Percentiles rank a stretch among this genome's conserved stretches.
Conservation (phyloP, 352 stramenopile genomes). For the Phytophthora multivora region DNA sequence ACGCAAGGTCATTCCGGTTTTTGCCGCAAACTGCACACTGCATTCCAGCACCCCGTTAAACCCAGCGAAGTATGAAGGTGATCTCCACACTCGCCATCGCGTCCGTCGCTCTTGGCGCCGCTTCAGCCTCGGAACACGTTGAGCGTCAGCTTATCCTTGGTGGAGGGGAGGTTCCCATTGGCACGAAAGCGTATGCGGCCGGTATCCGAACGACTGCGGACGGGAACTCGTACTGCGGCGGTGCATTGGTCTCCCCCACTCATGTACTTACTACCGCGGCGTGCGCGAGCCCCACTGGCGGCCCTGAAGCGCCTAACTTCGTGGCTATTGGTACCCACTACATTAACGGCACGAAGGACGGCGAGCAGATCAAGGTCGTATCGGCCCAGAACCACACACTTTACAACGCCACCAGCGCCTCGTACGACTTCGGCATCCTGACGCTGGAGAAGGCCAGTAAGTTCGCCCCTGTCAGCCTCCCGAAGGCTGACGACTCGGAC, state of each 20-base stretch:
- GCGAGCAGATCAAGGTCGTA: slow-evolving; percentile 18
- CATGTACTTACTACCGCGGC: slow-evolving; percentile 16
- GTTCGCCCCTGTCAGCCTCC: slow-evolving; percentile 36
- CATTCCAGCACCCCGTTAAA: slow-evolving; percentile 6
- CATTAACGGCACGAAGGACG: slow-evolving; percentile 24
- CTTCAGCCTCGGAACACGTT: slow-evolving; percentile 5
- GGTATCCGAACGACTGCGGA: slow-evolving; percentile 25
- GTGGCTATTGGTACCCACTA: slow-evolving; percentile 22
- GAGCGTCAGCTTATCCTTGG: slow-evolving; percentile 39
- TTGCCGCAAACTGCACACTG: slow-evolving; percentile 15
- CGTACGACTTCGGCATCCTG: slow-evolving; percentile 44
- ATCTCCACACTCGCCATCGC: slow-evolving; percentile 10
- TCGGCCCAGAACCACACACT: slow-evolving; percentile 8
- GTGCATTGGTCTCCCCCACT: slow-evolving; percentile 9
- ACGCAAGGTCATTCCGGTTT: slow-evolving; percentile 9
- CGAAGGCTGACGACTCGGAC: slow-evolving; percentile 25
- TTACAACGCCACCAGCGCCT: background rate
- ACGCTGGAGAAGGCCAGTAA: slow-evolving; percentile 39
- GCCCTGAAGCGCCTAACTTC: background rate
- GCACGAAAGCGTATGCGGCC: slow-evolving; percentile 38
- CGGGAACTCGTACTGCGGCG: slow-evolving; percentile 17
- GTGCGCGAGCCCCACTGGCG: slow-evolving; percentile 9
- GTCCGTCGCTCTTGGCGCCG: slow-evolving; percentile 7
- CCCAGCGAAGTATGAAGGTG: slow-evolving; percentile 14
- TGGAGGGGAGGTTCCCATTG: slow-evolving; percentile 31